phyloP scores from a whole-genome alignment of 2,329 filamentous ascomycete genomes.

The Dendryphion nanum region DNA sequence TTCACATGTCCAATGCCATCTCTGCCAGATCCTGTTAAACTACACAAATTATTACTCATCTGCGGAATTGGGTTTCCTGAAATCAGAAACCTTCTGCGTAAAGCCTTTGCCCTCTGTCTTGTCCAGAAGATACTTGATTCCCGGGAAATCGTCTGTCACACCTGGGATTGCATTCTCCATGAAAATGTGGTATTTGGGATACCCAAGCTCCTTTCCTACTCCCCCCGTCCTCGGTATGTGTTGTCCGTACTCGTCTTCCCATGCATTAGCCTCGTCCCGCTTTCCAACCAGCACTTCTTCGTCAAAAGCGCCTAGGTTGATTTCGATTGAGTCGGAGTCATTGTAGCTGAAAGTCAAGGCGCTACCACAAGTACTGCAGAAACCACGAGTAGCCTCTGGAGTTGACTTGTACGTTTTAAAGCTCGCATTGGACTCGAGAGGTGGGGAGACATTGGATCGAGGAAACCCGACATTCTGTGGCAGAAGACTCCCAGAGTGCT shows the following conservation, averaged over 20 bases:
- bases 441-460: conserved; percentile 12
- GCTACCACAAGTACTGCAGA: conserved; percentile 23
- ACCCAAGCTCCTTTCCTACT: conserved; percentile 15
- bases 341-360: conserved; percentile 16
- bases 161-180: conserved; percentile 24
- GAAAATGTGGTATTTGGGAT: conserved; percentile 20
- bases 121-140: conserved; percentile 17
- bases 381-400: conserved; percentile 13
- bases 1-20: too few species aligned
- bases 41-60: too few species aligned
- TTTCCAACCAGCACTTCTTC: conserved; percentile 24
- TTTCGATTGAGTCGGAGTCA: conserved; percentile 12
- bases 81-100: conserved; percentile 2
- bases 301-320: conserved; percentile 24
- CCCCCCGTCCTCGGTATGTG: conserved; percentile 20
- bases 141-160: conserved; percentile 22
- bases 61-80: too few species aligned
- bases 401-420: conserved; percentile 23
- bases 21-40: too few species aligned
- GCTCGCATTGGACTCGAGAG: conserved; percentile 10
- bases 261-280: conserved; percentile 17
- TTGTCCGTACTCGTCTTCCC: conserved; percentile 19
- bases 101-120: conserved; percentile 13
- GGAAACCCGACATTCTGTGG: conserved; percentile 20
- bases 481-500: conserved; percentile 20